A percentile compares a stretch with the other conserved stretches of the same genome.
Evolutionary conservation across 805 yeast genomes (phyloP).

Genomic region (Kodamaea restingae): DNA sequence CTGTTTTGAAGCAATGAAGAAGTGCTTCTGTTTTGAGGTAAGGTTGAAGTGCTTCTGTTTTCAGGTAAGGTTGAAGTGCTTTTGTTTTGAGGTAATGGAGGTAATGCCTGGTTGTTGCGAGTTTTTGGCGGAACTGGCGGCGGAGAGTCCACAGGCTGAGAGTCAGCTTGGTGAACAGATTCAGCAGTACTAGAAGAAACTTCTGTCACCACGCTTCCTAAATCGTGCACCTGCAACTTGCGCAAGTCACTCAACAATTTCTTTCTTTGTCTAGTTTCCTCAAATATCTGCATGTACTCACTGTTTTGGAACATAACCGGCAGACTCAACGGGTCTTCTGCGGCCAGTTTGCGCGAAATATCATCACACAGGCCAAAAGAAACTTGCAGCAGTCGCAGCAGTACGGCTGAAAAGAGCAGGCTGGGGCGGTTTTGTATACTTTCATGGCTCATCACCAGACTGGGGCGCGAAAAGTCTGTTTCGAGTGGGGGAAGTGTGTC

Average conservation of each 20-base stretch:
- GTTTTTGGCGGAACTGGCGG: constrained; percentile 6
- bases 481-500: constrained; percentile 10
- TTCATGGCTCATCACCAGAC: constrained; percentile 40
- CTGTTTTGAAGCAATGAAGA: too few relatives aligned
- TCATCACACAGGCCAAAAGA: constrained; percentile 10
- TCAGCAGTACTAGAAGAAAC: too few relatives aligned
- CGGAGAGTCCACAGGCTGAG: too few relatives aligned
- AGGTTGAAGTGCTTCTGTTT: too few relatives aligned
- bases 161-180: too few relatives aligned
- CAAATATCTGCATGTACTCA: constrained; percentile 20
- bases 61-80: too few relatives aligned
- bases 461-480: constrained; percentile 37
- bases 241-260: constrained; percentile 20
- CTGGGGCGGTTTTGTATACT: constrained; percentile 11
- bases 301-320: constrained; percentile 26
- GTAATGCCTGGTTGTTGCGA: too few relatives aligned
- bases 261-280: constrained; percentile 22
- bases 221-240: constrained; percentile 4
- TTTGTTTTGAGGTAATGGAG: too few relatives aligned
- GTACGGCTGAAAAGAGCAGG: constrained; percentile 6
- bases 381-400: constrained; percentile 10
- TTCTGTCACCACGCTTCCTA: too few relatives aligned
- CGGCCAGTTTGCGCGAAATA: constrained; percentile 6
- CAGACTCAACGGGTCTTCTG: constrained; percentile 8
- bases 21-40: too few relatives aligned